These are phyloP conservation scores for Exophiala sideris DNA, from an alignment of 2,329 filamentous ascomycete genomes.

Conservation along the genomic window DNA sequence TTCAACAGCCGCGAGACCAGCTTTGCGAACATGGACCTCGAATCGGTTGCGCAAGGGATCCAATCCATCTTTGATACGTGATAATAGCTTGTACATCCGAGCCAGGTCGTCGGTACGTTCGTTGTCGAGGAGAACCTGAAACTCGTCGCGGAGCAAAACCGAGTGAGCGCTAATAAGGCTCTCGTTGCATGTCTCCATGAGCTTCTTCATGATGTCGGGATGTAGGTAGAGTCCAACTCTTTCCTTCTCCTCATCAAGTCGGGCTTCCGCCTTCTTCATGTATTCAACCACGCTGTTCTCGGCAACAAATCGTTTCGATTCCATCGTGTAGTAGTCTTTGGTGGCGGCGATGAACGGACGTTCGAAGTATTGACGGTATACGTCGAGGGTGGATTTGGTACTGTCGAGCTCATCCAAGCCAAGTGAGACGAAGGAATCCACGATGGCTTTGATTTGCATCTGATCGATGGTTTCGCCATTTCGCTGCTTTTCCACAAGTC, in stretches of 20 bases:
- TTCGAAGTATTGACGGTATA: constrained; percentile 91
- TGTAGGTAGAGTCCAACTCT: constrained; percentile 90
- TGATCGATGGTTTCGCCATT: constrained; percentile 98
- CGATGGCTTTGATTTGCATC: constrained; percentile 92
- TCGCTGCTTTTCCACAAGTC: constrained; percentile 93
- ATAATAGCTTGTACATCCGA: constrained; percentile 90
- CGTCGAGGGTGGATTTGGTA: constrained; percentile 89
- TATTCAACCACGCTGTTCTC: constrained; percentile 98
- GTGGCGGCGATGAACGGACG: constrained; percentile 86
- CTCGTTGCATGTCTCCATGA: constrained; percentile 85
- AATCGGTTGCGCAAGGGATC: constrained; percentile 85
- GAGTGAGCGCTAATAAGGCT: constrained; percentile 89
- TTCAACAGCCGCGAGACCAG: constrained; percentile 80
- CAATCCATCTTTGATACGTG: constrained; percentile 83
- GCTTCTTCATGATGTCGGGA: constrained; percentile 75
- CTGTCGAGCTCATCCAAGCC: constrained; percentile 91
- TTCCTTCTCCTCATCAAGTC: constrained; percentile 88
- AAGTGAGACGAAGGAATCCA: constrained; percentile 93
- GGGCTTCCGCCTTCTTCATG: constrained; percentile 97
- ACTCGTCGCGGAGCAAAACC: constrained; percentile 83
- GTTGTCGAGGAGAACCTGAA: constrained; percentile 88
- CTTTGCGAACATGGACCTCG: constrained; percentile 87
- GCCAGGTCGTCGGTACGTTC: constrained; percentile 94
- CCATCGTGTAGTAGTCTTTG: constrained; percentile 78
- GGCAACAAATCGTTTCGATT: constrained; percentile 90